phyloP scores from a whole-genome alignment of 805 yeast species.

The Ogataea philodendri region DNA sequence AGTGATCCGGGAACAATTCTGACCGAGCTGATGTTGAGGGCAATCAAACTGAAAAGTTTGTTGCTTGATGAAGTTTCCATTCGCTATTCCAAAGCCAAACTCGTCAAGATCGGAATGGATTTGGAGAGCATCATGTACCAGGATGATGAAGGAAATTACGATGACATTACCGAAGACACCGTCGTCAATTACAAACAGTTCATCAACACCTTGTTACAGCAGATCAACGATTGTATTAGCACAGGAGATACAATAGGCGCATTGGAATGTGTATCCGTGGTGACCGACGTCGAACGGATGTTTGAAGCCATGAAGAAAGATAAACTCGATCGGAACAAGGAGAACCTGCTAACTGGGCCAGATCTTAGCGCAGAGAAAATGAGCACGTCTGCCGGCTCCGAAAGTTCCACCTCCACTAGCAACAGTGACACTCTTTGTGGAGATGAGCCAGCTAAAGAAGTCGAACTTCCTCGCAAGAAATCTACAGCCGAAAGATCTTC shows the following conservation, averaged over 20 bases:
- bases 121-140: conserved; percentile 41
- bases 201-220: conserved; percentile 55
- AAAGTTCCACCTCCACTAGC: not conserved
- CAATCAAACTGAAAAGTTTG: conserved; percentile 48
- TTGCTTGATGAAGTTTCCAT: conserved; percentile 53
- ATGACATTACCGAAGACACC: conserved; percentile 40
- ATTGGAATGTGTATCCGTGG: conserved; percentile 64
- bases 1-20: conserved; percentile 52
- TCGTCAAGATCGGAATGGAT: conserved; percentile 63
- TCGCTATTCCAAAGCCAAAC: conserved; percentile 62
- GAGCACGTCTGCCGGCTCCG: not conserved
- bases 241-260: conserved; percentile 55
- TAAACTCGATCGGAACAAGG: conserved; percentile 14
- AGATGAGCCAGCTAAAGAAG: conserved; percentile 55
- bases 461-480: not conserved
- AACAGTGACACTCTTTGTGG: conserved; percentile 5
- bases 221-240: conserved; percentile 53
- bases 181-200: conserved; percentile 54
- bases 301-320: conserved; percentile 50
- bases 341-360: not conserved
- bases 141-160: conserved; percentile 18
- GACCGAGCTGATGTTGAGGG: conserved; percentile 44
- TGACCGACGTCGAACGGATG: conserved; percentile 72
- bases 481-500: conserved; percentile 4
- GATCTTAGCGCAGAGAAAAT: not conserved